phyloP scores from a whole-genome alignment of 805 yeast species.

The Pichia membranifaciens region DNA sequence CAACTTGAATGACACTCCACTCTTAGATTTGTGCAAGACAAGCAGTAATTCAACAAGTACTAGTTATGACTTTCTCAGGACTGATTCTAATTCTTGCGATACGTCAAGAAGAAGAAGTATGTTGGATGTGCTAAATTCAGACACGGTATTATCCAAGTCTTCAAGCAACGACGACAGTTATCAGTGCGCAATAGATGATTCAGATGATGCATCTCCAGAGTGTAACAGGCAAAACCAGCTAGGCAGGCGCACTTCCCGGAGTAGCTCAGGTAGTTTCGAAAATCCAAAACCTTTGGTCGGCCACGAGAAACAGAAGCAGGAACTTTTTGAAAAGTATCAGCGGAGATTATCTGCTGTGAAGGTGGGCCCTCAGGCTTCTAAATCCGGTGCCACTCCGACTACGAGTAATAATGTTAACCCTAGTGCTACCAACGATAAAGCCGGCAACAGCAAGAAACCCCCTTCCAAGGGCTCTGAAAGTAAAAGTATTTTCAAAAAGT shows the following conservation, averaged over 20 bases:
- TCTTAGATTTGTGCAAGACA: not conserved
- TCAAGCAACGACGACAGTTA: not conserved
- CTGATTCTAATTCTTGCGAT: not conserved
- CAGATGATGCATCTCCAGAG: constrained; percentile 3
- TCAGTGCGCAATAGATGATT: constrained; percentile 5
- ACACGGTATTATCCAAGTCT: not conserved
- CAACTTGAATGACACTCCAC: constrained; percentile 23
- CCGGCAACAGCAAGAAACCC: not conserved
- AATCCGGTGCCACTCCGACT: too few species aligned
- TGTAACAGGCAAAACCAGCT: not conserved
- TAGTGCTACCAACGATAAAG: too few species aligned
- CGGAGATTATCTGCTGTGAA: constrained; percentile 26
- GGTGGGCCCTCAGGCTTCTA: constrained; percentile 7
- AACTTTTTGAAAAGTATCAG: constrained; percentile 29
- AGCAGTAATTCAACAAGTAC: not conserved
- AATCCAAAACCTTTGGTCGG: not conserved
- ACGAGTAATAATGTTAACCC: too few species aligned
- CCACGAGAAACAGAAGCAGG: constrained; percentile 13
- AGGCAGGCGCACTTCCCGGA: not conserved
- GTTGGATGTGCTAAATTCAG: constrained; percentile 9
- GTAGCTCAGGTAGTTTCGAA: not conserved
- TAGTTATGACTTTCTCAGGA: not conserved
- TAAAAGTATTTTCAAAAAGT: constrained; percentile 11
- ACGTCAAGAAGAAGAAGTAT: constrained; percentile 6
- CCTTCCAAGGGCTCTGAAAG: not conserved